Conservation (phyloP, 2,329 filamentous ascomycete species). For the Paramyrothecium sp. region DNA sequence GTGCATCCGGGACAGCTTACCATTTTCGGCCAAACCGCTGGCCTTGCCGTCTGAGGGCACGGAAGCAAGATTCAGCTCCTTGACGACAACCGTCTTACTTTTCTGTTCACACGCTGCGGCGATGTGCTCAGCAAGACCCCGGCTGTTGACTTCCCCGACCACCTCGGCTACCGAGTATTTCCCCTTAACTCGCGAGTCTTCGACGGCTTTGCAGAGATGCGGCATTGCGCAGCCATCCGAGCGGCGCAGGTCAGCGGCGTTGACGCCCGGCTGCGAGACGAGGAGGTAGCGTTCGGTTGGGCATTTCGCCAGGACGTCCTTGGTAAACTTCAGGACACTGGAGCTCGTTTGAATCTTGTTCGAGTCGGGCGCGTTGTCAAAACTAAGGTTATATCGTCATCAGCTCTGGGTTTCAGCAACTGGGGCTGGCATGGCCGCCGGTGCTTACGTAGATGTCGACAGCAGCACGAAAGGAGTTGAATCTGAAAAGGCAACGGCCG, state of each 20-base stretch:
- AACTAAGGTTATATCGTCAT: constrained; percentile 19
- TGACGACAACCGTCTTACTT: constrained; percentile 34
- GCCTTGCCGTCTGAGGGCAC: constrained; percentile 40
- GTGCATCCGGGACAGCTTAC: constrained; percentile 26
- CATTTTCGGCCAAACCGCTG: constrained; percentile 44
- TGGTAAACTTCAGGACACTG: constrained; percentile 40
- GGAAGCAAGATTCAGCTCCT: constrained; percentile 38
- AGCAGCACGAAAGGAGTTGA: constrained; percentile 88
- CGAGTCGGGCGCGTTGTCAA: constrained; percentile 29
- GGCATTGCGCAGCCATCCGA: constrained; percentile 49
- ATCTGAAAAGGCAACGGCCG: constrained; percentile 73
- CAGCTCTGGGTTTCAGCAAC: constrained; percentile 18
- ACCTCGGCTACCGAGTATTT: constrained; percentile 56
- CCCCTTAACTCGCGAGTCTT: constrained; percentile 30
- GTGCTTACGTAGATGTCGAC: constrained; percentile 75
- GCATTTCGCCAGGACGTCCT: constrained; percentile 61
- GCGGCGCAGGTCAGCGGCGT: constrained; percentile 64
- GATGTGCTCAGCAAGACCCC: constrained; percentile 43
- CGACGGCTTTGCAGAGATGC: constrained; percentile 45
- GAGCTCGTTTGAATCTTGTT: constrained; percentile 49
- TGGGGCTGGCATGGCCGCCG: constrained; percentile 7
- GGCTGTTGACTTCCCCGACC: constrained; percentile 44
- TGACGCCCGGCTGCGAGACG: constrained; percentile 73
- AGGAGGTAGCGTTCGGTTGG: constrained; percentile 76
- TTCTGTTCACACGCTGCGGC: constrained; percentile 41